Evolutionary conservation across 257 asterid genomes (phyloP), one percentile per base, ranked within the genome.

Genomic region (Craterostigma plantagineum): DNA sequence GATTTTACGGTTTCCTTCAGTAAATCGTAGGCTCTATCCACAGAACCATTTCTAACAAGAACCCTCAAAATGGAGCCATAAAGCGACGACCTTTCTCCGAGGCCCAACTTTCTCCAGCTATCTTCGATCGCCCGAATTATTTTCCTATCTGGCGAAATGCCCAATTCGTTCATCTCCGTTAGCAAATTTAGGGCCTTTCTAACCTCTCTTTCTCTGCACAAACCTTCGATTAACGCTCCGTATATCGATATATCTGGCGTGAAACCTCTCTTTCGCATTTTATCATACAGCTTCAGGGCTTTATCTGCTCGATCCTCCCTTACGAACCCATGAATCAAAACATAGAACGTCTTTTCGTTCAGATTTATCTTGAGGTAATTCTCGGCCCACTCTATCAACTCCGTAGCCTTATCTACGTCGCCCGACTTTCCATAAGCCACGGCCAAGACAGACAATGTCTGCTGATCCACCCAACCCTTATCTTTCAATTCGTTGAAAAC

Each of bases 281-380:
- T 75, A 54, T 71, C 45, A 50, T 68, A 58, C 18, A 86, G 73
- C 53, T 68, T 65, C 33, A 86, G 60, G 13, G 92, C 92, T 52
- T 63, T 71, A 53, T 81, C 91, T 14, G 64, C 70, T 64, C 80
- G 63, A 42, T 58, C 39, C 53, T 66, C 79, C 66, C 58, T 70
- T 54, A 65, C 71, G 36, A 86, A 81, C 43, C 96, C 92, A 62
- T 86, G 96, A 57, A 81, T 66, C 60, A 86, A 44, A 43, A 81
- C 57, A 58, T 56, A 70, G 34, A 61, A 63, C 0, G 92, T 78
- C 71, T 78, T 81, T 71, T 86, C 91, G 18, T 71, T 76, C 64
- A 86, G 65, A 53, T 36, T 56, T 35, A 67, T 66, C 30, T 58
- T 60, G 16, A 66, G 78, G 46, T 63, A 64, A 54, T 18, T 56